Evolutionary conservation across 208 protist genomes (phyloP).

Genomic region (Leishmania gerbilli): DNA sequence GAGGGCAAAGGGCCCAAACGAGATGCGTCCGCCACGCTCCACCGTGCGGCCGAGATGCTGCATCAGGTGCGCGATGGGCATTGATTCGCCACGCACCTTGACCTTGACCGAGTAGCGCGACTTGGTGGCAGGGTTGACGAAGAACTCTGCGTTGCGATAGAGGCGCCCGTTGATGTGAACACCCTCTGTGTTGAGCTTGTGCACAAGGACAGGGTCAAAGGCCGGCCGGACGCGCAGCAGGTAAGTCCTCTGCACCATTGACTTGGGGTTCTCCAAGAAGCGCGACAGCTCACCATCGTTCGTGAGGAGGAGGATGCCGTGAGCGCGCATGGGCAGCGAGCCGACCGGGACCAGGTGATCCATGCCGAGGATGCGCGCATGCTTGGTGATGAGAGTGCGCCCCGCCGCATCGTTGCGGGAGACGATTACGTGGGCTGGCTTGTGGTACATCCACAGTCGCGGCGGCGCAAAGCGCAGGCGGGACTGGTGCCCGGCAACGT

Average conservation of each 20-base stretch:
- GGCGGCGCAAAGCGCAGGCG: slow-evolving; percentile 81
- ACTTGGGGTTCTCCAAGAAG: slow-evolving; percentile 76
- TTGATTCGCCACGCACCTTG: slow-evolving; percentile 73
- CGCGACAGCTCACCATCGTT: slow-evolving; percentile 90
- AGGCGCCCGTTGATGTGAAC: slow-evolving; percentile 79
- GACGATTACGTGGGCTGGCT: slow-evolving; percentile 86
- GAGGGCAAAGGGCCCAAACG: slow-evolving; percentile 85
- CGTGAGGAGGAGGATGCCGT: slow-evolving; percentile 84
- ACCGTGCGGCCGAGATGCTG: slow-evolving; percentile 80
- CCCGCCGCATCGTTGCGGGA: slow-evolving; percentile 78
- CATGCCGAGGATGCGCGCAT: slow-evolving; percentile 84
- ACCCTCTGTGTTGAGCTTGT: slow-evolving; percentile 86
- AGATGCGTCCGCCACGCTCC: slow-evolving; percentile 83
- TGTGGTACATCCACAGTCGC: slow-evolving; percentile 91
- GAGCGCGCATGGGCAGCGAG: slow-evolving; percentile 83
- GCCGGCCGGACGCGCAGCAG: slow-evolving; percentile 79
- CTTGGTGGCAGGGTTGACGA: slow-evolving; percentile 82
- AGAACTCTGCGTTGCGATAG: slow-evolving; percentile 68
- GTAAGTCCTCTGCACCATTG: slow-evolving; percentile 88
- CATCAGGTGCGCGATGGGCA: slow-evolving; percentile 82
- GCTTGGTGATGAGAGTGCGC: slow-evolving; percentile 74
- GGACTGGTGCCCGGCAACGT: slow-evolving; percentile 67
- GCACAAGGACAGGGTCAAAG: slow-evolving; percentile 82
- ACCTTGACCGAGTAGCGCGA: slow-evolving; percentile 86
- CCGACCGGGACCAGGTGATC: slow-evolving; percentile 88